Base-by-base conservation (phyloP, 352 stramenopile genomes). In the Pythium aristosporum region DNA sequence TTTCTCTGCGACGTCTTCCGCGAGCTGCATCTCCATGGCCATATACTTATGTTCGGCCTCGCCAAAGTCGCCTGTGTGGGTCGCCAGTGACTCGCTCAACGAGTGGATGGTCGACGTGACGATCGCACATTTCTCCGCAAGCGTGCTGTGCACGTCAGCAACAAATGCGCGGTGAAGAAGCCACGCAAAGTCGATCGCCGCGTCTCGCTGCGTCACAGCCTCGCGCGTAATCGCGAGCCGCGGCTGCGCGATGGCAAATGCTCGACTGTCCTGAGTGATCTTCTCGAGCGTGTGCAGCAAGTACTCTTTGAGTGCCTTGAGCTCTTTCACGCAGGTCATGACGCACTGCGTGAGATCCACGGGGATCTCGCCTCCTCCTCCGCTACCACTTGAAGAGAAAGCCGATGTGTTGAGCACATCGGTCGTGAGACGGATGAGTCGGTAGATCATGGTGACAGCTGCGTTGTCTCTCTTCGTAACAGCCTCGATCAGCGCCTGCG, bases 241-340 rank as follows among this genome's bases (percentile, higher is more conserved):
- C 1, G 67, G 68, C 11, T 48, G 25, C 6, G 65, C 55, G 7
- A 54, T 44, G 0, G 37, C 39, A 21, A 75, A 72, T 21, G 52
- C 67, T 6, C 76, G 18, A 36, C 53, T 65, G 42, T 74, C 68
- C 23, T 47, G 63, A 13, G 68, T 68, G 41, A 81, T 63, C 57
- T 85, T 65, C 30, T 89, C 78, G 4, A 91, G 69, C 36, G 82
- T 87, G 43, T 82, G 63, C 20, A 85, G 69, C 50, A 91, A 59
- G 57, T 72, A 89, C 37, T 91, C 82, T 58, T 89, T 89, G 42
- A 91, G 65, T 20, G 67, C 67, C 57, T 89, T 89, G 54, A 91
- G 79, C 52, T 91, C 82, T 57, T 88, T 87, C 13, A 89, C 80
- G 37, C 79, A 88, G 41, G 67, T 67, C 20, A 89, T 61, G 7